These are phyloP conservation scores for Penicillium corylophilum DNA, from an alignment of 2,329 filamentous ascomycete genomes.

Conservation along the genomic window DNA sequence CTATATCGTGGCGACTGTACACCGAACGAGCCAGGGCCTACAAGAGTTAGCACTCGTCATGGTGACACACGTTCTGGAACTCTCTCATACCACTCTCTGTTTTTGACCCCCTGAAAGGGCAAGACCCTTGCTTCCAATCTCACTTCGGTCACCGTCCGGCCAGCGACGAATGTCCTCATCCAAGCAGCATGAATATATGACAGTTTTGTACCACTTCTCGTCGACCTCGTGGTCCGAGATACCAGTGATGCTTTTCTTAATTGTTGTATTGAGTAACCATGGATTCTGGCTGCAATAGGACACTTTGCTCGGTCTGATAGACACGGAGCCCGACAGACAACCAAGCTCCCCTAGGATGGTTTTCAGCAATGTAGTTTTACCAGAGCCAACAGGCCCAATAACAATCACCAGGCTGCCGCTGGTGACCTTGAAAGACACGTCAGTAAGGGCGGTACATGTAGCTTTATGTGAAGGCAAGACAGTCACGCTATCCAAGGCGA, in stretches of 20 bases:
- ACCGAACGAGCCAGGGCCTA: constrained; percentile 22
- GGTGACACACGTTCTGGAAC: background rate
- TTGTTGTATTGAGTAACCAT: background rate
- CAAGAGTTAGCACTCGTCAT: constrained; percentile 1
- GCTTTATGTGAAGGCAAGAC: too few species aligned
- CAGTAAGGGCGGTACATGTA: background rate
- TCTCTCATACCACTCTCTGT: constrained; percentile 46
- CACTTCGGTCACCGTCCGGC: background rate
- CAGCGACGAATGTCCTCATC: background rate
- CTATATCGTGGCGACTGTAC: constrained; percentile 10
- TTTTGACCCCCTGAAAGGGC: background rate
- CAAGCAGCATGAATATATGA: background rate
- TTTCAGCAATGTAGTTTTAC: constrained; percentile 4
- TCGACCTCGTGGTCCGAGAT: background rate
- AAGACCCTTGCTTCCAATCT: background rate
- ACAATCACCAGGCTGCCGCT: background rate
- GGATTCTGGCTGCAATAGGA: background rate
- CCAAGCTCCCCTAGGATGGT: constrained; percentile 4
- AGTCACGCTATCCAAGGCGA: too few species aligned
- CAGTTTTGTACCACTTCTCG: background rate
- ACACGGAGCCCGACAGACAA: background rate
- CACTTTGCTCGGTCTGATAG: background rate
- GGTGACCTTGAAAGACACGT: background rate
- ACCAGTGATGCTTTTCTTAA: background rate
- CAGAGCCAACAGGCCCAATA: constrained; percentile 5